A percentile compares a stretch with the other conserved stretches of the same genome.
Conservation (phyloP, 768 basidiomycete species). For the Boletus rubroflammeus region DNA sequence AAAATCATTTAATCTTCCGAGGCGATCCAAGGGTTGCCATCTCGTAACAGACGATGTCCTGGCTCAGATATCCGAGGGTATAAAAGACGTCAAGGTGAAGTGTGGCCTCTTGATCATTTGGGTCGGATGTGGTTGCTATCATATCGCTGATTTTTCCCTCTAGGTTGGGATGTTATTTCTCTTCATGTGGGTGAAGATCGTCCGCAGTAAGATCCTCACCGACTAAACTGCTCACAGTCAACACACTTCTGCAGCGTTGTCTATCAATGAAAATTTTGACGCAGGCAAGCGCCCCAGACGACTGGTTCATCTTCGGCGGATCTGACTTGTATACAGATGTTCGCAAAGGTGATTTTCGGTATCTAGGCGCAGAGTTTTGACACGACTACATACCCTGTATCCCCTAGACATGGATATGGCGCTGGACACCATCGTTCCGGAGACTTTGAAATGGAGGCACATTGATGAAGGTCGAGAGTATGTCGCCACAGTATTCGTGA, state of each 20-base stretch:
- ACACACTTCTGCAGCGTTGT: slow-evolving; percentile 77
- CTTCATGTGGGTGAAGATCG: slow-evolving; percentile 60
- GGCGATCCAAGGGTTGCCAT: slow-evolving; percentile 64
- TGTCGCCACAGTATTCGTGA: slow-evolving; percentile 8
- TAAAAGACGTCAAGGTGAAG: slow-evolving; percentile 61
- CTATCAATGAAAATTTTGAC: slow-evolving; percentile 90
- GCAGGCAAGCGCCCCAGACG: slow-evolving; percentile 44
- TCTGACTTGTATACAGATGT: slow-evolving; percentile 35
- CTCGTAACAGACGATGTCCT: slow-evolving; percentile 78
- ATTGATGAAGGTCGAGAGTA: slow-evolving; percentile 92
- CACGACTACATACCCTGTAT: slow-evolving; percentile 35
- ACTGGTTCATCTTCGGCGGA: background rate
- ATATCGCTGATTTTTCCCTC: background rate
- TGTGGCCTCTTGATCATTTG: background rate
- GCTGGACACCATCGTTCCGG: slow-evolving; percentile 84
- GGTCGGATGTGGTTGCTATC: background rate
- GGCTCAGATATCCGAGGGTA: slow-evolving; percentile 60
- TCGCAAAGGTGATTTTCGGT: slow-evolving; percentile 37
- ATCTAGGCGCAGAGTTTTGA: background rate
- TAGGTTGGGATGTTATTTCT: slow-evolving; percentile 87
- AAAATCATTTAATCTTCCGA: slow-evolving; percentile 68
- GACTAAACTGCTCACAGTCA: slow-evolving; percentile 43
- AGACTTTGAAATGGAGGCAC: slow-evolving; percentile 76
- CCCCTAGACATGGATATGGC: slow-evolving; percentile 90
- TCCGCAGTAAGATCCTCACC: background rate